These are phyloP conservation scores for Hymenoscyphus linearis DNA, from an alignment of 2,329 filamentous ascomycete species.

Conservation along the genomic window DNA sequence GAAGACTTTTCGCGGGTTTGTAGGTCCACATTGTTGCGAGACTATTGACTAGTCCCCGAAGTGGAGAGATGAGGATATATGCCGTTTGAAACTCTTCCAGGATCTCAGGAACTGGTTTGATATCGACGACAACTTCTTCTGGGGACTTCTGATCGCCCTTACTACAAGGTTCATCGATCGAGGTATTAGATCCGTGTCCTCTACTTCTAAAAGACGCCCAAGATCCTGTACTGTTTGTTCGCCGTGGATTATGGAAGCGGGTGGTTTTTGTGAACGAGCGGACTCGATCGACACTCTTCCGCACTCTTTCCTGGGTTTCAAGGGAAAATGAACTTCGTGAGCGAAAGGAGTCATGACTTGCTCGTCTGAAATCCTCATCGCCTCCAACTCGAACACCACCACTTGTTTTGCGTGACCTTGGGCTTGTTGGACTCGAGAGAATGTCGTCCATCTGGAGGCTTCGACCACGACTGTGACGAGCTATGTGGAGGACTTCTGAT, in stretches of 20 bases:
- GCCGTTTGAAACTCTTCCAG: constrained; percentile 36
- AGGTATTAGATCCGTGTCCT: constrained; percentile 24
- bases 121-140: background rate
- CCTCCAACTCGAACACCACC: constrained; percentile 29
- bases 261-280: constrained; percentile 27
- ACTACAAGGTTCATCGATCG: constrained; percentile 6
- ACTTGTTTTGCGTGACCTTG: constrained; percentile 19
- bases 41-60: constrained; percentile 53
- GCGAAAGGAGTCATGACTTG: constrained; percentile 33
- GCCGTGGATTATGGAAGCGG: constrained; percentile 24
- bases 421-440: constrained; percentile 1
- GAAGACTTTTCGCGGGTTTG: constrained; percentile 20
- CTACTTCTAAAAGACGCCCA: constrained; percentile 24
- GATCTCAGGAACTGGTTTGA: constrained; percentile 15
- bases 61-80: constrained; percentile 65
- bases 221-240: constrained; percentile 25
- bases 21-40: constrained; percentile 50
- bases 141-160: background rate
- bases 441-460: constrained; percentile 19
- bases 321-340: constrained; percentile 25
- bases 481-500: constrained; percentile 14
- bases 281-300: constrained; percentile 37
- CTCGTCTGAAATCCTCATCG: constrained; percentile 31
- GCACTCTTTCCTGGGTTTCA: constrained; percentile 33
- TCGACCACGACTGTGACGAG: constrained; percentile 13